Conservation (phyloP, 257 asterid species). For the Salvia miltiorrhiza region DNA sequence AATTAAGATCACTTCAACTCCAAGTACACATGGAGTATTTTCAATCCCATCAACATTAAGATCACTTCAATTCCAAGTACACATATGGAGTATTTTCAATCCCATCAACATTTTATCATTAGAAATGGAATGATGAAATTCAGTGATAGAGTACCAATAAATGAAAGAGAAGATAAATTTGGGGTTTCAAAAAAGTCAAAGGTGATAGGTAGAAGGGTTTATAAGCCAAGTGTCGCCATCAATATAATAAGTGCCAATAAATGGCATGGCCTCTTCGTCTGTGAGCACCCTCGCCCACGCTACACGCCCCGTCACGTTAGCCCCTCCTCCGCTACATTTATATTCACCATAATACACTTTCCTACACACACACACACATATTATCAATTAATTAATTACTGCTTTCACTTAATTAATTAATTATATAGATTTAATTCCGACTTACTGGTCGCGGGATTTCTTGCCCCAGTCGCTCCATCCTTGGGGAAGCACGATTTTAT, state of each 20-base stretch:
- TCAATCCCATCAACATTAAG: too few relatives aligned
- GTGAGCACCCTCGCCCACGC: conserved; percentile 41
- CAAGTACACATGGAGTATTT: too few relatives aligned
- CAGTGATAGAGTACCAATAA: not conserved
- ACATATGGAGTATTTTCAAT: too few relatives aligned
- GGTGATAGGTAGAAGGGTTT: conserved; percentile 16
- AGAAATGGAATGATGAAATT: too few relatives aligned
- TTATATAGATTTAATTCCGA: too few relatives aligned
- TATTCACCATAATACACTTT: conserved; percentile 56
- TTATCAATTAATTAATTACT: too few relatives aligned
- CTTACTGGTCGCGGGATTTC: conserved; percentile 35
- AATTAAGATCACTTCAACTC: too few relatives aligned
- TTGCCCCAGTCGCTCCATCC: conserved; percentile 67
- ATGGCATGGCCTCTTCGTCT: conserved; percentile 51
- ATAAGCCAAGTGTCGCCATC: conserved; percentile 51
- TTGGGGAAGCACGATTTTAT: conserved; percentile 41
- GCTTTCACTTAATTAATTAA: too few relatives aligned
- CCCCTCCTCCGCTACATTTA: conserved; percentile 52
- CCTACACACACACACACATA: conserved; percentile 13
- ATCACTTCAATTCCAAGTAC: too few relatives aligned
- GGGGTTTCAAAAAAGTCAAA: not conserved
- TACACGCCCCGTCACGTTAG: conserved; percentile 42
- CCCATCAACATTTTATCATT: too few relatives aligned
- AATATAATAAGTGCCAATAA: conserved; percentile 42
- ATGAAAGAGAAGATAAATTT: not conserved